A percentile compares a stretch with the other conserved stretches of the same genome.
These are phyloP conservation scores for Ophidiomyces ophidiicola DNA, from an alignment of 2,329 filamentous ascomycete genomes.

Conservation along the genomic window DNA sequence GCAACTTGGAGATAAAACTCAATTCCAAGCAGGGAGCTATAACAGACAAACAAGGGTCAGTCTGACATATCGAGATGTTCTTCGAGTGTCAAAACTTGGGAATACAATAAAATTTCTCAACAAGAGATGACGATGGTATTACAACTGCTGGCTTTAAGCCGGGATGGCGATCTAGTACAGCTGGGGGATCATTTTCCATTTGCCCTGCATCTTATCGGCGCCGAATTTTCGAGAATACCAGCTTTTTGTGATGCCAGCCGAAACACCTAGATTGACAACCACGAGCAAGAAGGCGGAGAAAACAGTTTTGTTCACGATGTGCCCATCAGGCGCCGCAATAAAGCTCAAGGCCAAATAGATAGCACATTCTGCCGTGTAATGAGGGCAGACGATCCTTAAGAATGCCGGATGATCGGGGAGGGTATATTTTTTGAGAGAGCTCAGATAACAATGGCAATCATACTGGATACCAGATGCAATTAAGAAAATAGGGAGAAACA, in stretches of 20 bases:
- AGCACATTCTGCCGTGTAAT: constrained; percentile 80
- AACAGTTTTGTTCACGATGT: constrained; percentile 59
- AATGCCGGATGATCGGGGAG: constrained; percentile 66
- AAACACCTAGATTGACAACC: constrained; percentile 64
- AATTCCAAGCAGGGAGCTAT: constrained; percentile 33
- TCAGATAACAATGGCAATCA: constrained; percentile 57
- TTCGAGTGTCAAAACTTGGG: constrained; percentile 64
- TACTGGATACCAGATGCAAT: constrained; percentile 62
- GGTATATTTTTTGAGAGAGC: constrained; percentile 66
- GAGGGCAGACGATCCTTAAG: constrained; percentile 61
- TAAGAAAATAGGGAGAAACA: constrained; percentile 53
- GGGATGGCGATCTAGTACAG: constrained; percentile 22
- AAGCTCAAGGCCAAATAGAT: constrained; percentile 72
- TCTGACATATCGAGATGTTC: constrained; percentile 66
- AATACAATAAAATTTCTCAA: constrained; percentile 48
- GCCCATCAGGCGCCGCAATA: constrained; percentile 56
- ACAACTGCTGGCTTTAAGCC: neutral
- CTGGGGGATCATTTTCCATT: constrained; percentile 64
- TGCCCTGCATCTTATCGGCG: constrained; percentile 45
- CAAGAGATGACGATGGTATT: constrained; percentile 1
- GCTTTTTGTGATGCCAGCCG: constrained; percentile 60
- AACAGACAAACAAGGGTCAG: constrained; percentile 44
- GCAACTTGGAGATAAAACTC: constrained; percentile 36
- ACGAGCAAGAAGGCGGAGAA: constrained; percentile 61
- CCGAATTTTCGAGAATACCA: constrained; percentile 77